Evolutionary conservation across 2,329 filamentous ascomycete genomes (phyloP), one percentile per base, ranked within the genome.

Genomic region (Pyrenochaeta sp.): DNA sequence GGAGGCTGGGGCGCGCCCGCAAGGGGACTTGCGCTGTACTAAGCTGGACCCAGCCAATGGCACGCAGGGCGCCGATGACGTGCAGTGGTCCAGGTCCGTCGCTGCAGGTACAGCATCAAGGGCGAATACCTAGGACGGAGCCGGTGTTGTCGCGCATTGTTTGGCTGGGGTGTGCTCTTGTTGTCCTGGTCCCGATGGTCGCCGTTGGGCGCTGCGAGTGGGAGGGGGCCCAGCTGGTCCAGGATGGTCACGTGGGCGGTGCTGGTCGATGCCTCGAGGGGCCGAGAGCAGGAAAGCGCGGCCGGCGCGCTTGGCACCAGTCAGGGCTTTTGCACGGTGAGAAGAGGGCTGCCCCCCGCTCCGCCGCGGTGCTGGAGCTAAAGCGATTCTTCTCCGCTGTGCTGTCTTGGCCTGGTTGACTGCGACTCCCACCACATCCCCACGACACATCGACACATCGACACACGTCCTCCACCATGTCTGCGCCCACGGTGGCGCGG

Each of bases 21-120:
- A 68, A 63, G 71, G 73, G 67, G 67, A 64, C 52, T 58, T 57
- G 55, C 59, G 66, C 60, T 65, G 64, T 68, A 64, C 70, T 71
- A 69, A 69, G 34, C 56, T 39, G 44, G 42, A 50, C 49, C 49
- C 56, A 67, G 63, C 73, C 73, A 76, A 76, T 76, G 56, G 65
- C 47, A 30, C 51, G 40, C 27, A 50, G 34, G 47, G 54, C 54
- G 42, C 55, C 50, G 58, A 57, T 67, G 61, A 68, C 66, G 63
- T 55, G 68, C 63, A 64, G 56, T 48, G 34, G 32, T 47, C 58
- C 56, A 51, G 54, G 44, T 40, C 57, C 53, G 37, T 62, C 64
- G 61, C 65, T 71, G 68, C 68, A 71, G 67, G 68, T 71, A 71
- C 68, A 51, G 54, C 39, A 36, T 50, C 50, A 51, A 50, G 39